Base-by-base conservation (phyloP, 1,284 basidiomycete species). In the Melampsora americana region DNA sequence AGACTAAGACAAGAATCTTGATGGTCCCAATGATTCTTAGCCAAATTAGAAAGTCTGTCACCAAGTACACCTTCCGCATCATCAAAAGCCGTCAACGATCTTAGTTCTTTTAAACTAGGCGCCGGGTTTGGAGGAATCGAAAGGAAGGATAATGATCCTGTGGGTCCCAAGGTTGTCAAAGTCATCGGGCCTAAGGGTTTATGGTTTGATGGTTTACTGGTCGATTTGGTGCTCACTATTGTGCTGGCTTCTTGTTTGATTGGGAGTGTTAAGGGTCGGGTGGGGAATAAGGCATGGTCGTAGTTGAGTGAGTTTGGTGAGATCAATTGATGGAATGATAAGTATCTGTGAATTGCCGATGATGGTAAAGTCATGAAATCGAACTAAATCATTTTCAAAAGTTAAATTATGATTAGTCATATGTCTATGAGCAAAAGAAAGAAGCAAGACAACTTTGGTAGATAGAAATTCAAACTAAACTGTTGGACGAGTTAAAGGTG, bases 11-110 rank as follows among this genome's bases (percentile, higher is more conserved):
- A 9, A 23, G 20, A 7, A 9, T 28, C 12, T 20, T 64, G 28
- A 14, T 64, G n/a, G 3, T 64, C 61, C 61, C 61, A 64, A 64
- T 64, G 61, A 20, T 0, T 39, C 20, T 20, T 64, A 20, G 61
- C 61, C 18, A 64, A 35, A 35, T 39, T 32, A 6, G 61, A n/a
- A 20, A 64, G 26, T 16, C 61, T 9, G 14, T 64, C 61, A 7
- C 61, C 61, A 16, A 64, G 28, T 20, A 64, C 61, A n/a, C 61
- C 61, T 30, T 64, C 61, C 7, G 61, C 61, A 35, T 64, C 61
- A 64, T 64, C 61, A 35, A 64, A 64, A 0, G 61, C 61, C n/a
- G n/a, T 64, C 28, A 64, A 9, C 0, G n/a, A 26, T 39, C 26
- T 64, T 4, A 64, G 32, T 35, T 64, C 61, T n/a, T 32, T 64